Conservation (phyloP, 306 rosid species). For the Urtica urens region DNA sequence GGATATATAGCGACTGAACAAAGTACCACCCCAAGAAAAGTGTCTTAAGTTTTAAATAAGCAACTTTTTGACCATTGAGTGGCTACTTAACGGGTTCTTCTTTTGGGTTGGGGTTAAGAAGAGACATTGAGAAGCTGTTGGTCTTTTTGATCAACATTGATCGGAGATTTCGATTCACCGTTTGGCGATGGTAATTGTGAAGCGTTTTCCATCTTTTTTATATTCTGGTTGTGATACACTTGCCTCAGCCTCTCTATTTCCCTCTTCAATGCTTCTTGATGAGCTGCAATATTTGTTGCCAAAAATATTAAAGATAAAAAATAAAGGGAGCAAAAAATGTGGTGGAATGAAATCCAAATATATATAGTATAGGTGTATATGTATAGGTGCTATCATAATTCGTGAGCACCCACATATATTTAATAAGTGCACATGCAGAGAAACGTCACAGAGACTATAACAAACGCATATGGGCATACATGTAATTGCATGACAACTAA, state of each 20-base stretch:
- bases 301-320: too few relatives aligned
- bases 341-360: not conserved
- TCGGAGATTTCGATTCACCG: slow-evolving; percentile 17
- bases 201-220: slow-evolving; percentile 54
- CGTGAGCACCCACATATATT: slow-evolving; percentile 6
- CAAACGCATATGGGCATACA: slow-evolving; percentile 2
- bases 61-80: slow-evolving; percentile 1
- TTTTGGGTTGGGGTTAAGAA: slow-evolving; percentile 16
- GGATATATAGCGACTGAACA: not conserved
- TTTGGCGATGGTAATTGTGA: slow-evolving; percentile 29
- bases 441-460: not conserved
- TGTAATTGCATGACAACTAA: not conserved
- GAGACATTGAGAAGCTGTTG: slow-evolving; percentile 48
- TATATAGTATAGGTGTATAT: not conserved
- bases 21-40: not conserved
- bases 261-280: slow-evolving; percentile 93
- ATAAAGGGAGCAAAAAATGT: too few relatives aligned
- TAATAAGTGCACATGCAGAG: slow-evolving; percentile 7
- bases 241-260: slow-evolving; percentile 90
- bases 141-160: slow-evolving; percentile 18
- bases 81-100: too few relatives aligned
- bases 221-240: slow-evolving; percentile 70
- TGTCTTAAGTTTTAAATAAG: not conserved
- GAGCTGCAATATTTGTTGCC: slow-evolving; percentile 44
- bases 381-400: not conserved